Base-by-base conservation (phyloP, 1,139 yeast genomes). In the Saccharomyces pastorianus region DNA sequence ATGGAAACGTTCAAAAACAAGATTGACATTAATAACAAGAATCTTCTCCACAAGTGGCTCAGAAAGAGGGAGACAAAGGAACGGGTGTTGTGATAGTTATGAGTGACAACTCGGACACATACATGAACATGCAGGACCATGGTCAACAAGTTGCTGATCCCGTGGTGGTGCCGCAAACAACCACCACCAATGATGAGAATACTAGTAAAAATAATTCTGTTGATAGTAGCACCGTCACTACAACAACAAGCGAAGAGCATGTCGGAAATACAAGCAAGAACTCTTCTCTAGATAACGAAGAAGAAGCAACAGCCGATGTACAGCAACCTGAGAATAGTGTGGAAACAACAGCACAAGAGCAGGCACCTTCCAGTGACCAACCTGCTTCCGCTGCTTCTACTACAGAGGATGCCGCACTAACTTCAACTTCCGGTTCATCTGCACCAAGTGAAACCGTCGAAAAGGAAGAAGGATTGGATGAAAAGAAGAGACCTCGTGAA, bases 401-500 rank as follows among this genome's bases (percentile, higher is more conserved):
- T 32, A 32, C 8, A 6, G 38, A 32, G 7, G 38, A 32, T 32
- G 38, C 38, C 38, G 20, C 38, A 2, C 11, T 6, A 32, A 32
- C 38, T 32, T 32, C 38, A 6, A 32, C 1, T 32, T 6, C 38
- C 6, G 38, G 6, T 32, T 32, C 38, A 32, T 32, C 38, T 32
- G 38, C 9, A 20, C 17, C 44, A 48, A 38, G 31, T 31, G 50
- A 29, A 17, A 31, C 23, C 7, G 28, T 6, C 28, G 11, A 14
- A 6, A 20, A 27, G 23, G 28, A 28, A 6, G 51, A 26, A n/a
- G 51, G 26, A 25, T 34, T 31, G 9, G 48, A 46, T 17, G 51
- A 46, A 27, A 29, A 31, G 47, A 38, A 34, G 50, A 29, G 38
- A 38, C n/a, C 14, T 9, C 47, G 14, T 26, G 50, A 51, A 28